phyloP scores from a whole-genome alignment of 2,329 filamentous ascomycete species.

The Gnomoniopsis sp. region DNA sequence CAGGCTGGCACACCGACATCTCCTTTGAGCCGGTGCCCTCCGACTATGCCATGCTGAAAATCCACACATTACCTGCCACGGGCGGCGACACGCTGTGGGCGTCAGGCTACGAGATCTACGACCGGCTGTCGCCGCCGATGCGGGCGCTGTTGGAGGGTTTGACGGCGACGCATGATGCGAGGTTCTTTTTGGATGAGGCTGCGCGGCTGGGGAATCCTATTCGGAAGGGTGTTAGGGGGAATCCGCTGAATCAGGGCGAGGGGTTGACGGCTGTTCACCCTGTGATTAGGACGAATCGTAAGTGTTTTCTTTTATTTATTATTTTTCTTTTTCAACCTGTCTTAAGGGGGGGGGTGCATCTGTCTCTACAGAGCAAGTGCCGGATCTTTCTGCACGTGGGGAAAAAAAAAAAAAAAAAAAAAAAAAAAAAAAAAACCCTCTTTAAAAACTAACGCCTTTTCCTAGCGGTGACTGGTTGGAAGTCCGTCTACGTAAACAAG shows the following conservation, averaged over 20 bases:
- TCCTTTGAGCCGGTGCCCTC: constrained; percentile 43
- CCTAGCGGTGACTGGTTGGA: constrained; percentile 53
- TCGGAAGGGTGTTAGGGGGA: constrained; percentile 39
- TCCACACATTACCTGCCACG: constrained; percentile 38
- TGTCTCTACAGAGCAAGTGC: too few species aligned
- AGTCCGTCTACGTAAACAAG: constrained; percentile 48
- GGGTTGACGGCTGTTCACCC: constrained; percentile 49
- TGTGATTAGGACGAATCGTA: constrained; percentile 55
- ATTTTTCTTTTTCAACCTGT: not conserved
- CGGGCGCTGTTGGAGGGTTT: constrained; percentile 44
- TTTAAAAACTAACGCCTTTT: constrained; percentile 5
- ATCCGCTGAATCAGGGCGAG: constrained; percentile 54
- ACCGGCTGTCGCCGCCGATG: constrained; percentile 47
- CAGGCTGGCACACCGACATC: constrained; percentile 32
- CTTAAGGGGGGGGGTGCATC: too few species aligned
- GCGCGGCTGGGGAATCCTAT: constrained; percentile 37
- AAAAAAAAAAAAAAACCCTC: too few species aligned
- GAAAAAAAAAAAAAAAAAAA: too few species aligned
- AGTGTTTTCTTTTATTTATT: constrained; percentile 10
- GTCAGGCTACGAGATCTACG: constrained; percentile 51
- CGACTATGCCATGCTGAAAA: constrained; percentile 45
- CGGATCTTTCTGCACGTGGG: too few species aligned
- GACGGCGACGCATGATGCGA: constrained; percentile 47
- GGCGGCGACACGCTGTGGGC: constrained; percentile 49
- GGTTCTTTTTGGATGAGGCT: constrained; percentile 49